Evolutionary conservation across 169 alveolate species (phyloP).

Genomic region (Plasmodium vivax): DNA sequence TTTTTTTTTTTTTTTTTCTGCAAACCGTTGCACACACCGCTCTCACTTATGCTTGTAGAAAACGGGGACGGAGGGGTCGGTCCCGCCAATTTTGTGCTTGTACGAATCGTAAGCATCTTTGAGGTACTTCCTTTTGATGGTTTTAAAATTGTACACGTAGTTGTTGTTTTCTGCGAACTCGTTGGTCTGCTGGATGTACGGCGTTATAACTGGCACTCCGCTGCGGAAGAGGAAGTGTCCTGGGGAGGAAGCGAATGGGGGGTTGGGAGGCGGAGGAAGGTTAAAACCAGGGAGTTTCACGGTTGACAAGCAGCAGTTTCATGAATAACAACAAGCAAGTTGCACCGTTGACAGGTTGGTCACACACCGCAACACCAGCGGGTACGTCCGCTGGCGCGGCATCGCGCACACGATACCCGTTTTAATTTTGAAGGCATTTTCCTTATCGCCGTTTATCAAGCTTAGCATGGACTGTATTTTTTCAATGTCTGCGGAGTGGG

Average conservation of each 20-base stretch:
- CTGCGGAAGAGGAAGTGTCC: conserved; percentile 69
- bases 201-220: conserved; percentile 74
- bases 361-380: not conserved
- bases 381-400: not conserved
- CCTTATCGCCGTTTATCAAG: conserved; percentile 70
- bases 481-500: conserved; percentile 46
- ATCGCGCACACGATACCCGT: conserved; percentile 31
- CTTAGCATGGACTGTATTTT: conserved; percentile 72
- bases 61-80: conserved; percentile 73
- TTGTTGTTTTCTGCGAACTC: conserved; percentile 74
- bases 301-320: too few species aligned
- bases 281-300: not conserved
- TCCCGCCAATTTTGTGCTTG: conserved; percentile 75
- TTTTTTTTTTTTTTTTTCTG: not conserved
- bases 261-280: not conserved
- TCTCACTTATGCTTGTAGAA: conserved; percentile 61
- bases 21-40: not conserved
- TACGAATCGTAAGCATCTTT: conserved; percentile 70
- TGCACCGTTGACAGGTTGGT: not conserved
- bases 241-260: not conserved
- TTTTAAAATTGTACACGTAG: conserved; percentile 66
- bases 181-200: conserved; percentile 67
- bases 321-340: too few species aligned
- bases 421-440: conserved; percentile 75
- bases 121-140: conserved; percentile 42